Base-by-base conservation (phyloP, 2,329 filamentous ascomycete genomes). In the Colletotrichum lini region DNA sequence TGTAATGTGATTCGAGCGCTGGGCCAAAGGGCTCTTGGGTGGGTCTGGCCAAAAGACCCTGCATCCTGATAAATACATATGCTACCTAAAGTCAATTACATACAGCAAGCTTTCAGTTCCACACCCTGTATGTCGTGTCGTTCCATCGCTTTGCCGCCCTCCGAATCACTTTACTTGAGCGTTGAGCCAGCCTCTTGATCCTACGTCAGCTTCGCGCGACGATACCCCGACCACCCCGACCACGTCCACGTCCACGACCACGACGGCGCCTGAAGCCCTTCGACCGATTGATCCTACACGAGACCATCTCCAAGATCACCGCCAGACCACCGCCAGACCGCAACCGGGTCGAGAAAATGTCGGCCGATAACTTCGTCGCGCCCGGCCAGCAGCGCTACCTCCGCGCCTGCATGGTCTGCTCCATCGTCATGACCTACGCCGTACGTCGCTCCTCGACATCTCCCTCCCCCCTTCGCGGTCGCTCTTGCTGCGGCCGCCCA, bases 351-450 rank as follows among this genome's bases (percentile, higher is more conserved):
- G 60, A 66, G 49, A 74, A 67, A 67, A 86, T 86, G 84, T 82
- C 83, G 15, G 67, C 77, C 18, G 80, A 85, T 69, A 92, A 91
- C 81, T 95, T 90, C 81, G 92, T 95, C 73, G 84, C 93, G 18
- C 88, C 93, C 8, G 88, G 87, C 80, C 93, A 96, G 83, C 91
- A 93, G 85, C 94, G 95, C 83, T 92, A 94, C 81, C 89, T 97
- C 76, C 95, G 96, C 83, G 96, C 96, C 78, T 99, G 96, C 87
- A 98, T 99, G 95, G 94, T 98, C 76, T 99, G 96, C 90, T 96
- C 94, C 65, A 93, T 98, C 80, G 94, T 98, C 75, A 94, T 96
- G 87, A 92, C 93, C 72, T 91, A 92, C 78, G 88, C 87, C 75
- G 93, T 95, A 85, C 76, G 88, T 80, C 16, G 62, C 59, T 67